A percentile compares a stretch with the other conserved stretches of the same genome.
phyloP scores from a whole-genome alignment of 108 stramenopile species.

The Skeletonema marinoi region DNA sequence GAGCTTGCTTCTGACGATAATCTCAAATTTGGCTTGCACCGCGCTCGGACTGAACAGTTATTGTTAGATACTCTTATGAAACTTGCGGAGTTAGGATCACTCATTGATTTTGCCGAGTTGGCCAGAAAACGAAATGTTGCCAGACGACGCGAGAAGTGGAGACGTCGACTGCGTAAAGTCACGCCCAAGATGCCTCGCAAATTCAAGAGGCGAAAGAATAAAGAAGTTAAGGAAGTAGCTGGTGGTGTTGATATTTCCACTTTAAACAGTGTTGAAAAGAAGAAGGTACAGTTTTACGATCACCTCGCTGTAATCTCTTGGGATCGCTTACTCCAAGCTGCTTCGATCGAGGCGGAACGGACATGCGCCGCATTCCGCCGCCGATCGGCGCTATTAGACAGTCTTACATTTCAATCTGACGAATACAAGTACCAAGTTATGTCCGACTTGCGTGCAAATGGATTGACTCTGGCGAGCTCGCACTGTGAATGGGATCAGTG shows the following conservation, averaged over 20 bases:
- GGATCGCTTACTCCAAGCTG: conserved; percentile 37
- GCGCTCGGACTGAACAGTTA: conserved; percentile 27
- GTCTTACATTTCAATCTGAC: conserved; percentile 34
- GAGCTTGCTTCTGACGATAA: conserved; percentile 36
- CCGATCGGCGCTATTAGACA: conserved; percentile 26
- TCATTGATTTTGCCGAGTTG: conserved; percentile 41
- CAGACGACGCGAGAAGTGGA: conserved; percentile 42
- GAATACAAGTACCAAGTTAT: conserved; percentile 43
- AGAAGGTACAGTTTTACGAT: conserved; percentile 44
- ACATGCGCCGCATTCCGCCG: conserved; percentile 44
- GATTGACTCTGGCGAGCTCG: conserved; percentile 25
- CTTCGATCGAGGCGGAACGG: conserved; percentile 32
- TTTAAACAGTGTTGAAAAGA: conserved; percentile 26
- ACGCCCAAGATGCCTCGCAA: conserved; percentile 24
- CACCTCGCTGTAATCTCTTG: conserved; percentile 40
- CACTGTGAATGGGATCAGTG: conserved; percentile 49
- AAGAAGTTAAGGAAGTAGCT: not conserved
- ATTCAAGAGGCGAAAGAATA: conserved; percentile 13
- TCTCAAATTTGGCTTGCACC: conserved; percentile 29
- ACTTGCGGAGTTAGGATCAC: conserved; percentile 34
- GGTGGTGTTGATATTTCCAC: conserved; percentile 1
- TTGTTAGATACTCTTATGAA: conserved; percentile 32
- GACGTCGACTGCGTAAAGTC: conserved; percentile 15
- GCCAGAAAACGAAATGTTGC: conserved; percentile 40
- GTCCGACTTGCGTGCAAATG: conserved; percentile 36